Evolutionary conservation across 163 green algal genomes (phyloP).

Genomic region (Chlamydomonas reinhardtii): DNA sequence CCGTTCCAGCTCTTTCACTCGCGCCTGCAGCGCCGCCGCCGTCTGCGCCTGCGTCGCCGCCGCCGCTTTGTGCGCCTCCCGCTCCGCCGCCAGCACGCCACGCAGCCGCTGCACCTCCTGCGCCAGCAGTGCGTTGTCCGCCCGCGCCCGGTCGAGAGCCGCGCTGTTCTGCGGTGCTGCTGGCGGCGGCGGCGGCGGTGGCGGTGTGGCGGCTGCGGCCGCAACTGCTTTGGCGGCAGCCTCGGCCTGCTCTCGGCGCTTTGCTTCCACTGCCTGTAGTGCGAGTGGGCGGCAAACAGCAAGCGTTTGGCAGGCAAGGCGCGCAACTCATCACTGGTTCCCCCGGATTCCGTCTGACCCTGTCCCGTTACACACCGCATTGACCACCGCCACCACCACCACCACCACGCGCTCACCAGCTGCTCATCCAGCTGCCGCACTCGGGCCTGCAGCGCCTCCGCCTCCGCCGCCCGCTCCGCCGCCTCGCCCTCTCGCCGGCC

Average conservation of each 20-base stretch:
- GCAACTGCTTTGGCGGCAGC: neutral
- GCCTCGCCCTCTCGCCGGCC: neutral
- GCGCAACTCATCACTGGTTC: too few relatives aligned
- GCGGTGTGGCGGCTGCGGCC: neutral
- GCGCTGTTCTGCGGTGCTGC: neutral
- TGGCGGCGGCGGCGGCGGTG: neutral
- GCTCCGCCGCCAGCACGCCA: neutral
- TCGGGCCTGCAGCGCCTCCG: neutral
- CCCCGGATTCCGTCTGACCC: neutral
- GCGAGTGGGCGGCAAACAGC: neutral
- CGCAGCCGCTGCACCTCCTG: constrained; percentile 42
- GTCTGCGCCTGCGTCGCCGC: neutral
- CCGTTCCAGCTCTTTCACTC: neutral
- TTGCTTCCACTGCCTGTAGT: neutral
- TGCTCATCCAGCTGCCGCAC: constrained; percentile 1
- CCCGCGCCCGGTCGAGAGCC: constrained; percentile 3
- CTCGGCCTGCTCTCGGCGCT: neutral
- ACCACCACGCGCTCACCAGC: neutral
- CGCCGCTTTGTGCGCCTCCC: constrained; percentile 4
- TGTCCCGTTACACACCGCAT: neutral
- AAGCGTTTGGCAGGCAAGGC: neutral
- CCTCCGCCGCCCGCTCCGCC: neutral
- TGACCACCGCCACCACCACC: neutral
- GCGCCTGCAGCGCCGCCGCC: neutral
- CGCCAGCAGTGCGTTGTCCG: constrained; percentile 39